Base-by-base conservation (phyloP, 305 asterid species). In the Fraxinus paxiana region DNA sequence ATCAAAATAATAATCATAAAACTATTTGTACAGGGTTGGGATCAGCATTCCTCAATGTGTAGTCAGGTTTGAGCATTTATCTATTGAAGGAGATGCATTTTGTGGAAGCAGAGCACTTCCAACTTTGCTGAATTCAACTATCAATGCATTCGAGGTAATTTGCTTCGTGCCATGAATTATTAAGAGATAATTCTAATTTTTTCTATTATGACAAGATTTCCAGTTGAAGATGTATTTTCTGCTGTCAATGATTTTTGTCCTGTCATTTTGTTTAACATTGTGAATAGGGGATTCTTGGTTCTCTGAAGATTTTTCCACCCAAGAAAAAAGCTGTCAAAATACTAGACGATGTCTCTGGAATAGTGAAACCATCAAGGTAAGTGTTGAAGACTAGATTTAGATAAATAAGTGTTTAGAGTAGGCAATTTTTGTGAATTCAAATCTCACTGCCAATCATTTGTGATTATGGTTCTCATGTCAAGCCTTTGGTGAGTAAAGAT, bases 301-400 rank as follows among this genome's bases (percentile, higher is more conserved):
- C 79, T 7, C 56, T 88, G 75, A 87, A 79, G 82, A 75, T 88
- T 72, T 87, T 82, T 24, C 88, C 92, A 0, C 80, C 91, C 5
- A 84, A 78, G 77, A 89, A 86, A 81, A 83, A 77, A 84, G 75
- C 82, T 80, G 74, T 87, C 79, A 87, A 80, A 77, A 87, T 89
- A 59, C 85, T 87, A 13, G 77, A 69, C 67, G 89, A 84, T 38
- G 83, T 89, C 1, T 82, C 85, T 67, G 92, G 92, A 79, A 83
- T 89, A 75, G 83, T 87, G 51, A 87, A 82, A 79, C 90, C 90
- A 28, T 86, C 89, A 3, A 84, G 85, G 90, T 89, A 87, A 12
- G 65, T 22, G 77, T 70, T 70, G 75, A 31, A 69, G 20, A 30
- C 74, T 69, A 30, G 9, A 26, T 69, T 69, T 69, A 26, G 38